Evolutionary conservation across 2,329 filamentous ascomycete species (phyloP), one percentile per base, ranked within the genome.

Genomic region (Xylariaceae sp.): DNA sequence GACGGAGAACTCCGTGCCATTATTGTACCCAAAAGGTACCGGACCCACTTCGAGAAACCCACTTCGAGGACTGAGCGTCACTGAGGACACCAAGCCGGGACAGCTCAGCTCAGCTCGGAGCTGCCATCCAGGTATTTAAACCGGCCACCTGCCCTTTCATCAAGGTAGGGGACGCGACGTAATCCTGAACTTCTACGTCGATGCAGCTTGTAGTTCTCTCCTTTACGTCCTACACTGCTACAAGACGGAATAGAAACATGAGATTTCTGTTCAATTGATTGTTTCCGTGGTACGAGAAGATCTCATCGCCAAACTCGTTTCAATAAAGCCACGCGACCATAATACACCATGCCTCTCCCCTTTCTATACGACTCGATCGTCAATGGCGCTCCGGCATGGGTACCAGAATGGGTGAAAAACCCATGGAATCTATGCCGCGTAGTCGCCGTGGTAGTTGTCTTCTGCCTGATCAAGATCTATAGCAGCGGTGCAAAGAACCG

Each of bases 401-500:
- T 83, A 54, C 77, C 77, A 49, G 70, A 76, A 48, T 73, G 68
- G 66, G 67, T 62, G 23, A 63, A 65, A 53, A 67, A 81, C 54
- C 74, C 73, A 50, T 76, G 72, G 73, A 66, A 71, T 23, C 68
- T 83, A 51, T 65, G 76, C 67, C 76, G 79, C 66, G 65, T 71
- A 15, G 67, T 70, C 47, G 69, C 73, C 17, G 64, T 75, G 48
- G 49, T 77, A n/a, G 71, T 72, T 4, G 64, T 74, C 47, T 66
- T 84, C 34, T 71, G 72, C 52, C 61, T 81, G 35, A 68, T 82
- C 52, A 97, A 97, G 79, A 79, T 80, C 69, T 96, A 88, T 77
- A 89, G 88, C 69, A 84, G 85, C 64, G 95, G 94, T 66, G 83
- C 87, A 10, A 77, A 75, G 66, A 97, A 94, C 74, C 76, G 75